These are phyloP conservation scores for Zalaria obscura DNA, from an alignment of 2,329 filamentous ascomycete genomes.

Conservation along the genomic window DNA sequence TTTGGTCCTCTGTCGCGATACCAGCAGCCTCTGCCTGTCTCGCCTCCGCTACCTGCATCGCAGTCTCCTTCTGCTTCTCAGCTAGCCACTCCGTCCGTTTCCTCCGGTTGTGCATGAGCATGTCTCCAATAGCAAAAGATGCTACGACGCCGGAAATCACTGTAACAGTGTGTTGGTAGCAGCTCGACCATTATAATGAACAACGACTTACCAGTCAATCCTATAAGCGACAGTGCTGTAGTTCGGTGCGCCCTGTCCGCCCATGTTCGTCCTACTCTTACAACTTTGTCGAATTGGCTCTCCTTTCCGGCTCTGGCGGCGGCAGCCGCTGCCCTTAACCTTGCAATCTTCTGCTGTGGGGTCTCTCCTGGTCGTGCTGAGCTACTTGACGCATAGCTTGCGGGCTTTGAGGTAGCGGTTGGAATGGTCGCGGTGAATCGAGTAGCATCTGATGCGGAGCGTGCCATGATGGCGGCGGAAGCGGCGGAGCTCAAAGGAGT, in stretches of 20 bases:
- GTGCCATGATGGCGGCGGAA: constrained; percentile 32
- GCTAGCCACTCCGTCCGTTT: constrained; percentile 48
- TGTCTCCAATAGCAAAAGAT: constrained; percentile 49
- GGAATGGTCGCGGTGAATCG: constrained; percentile 59
- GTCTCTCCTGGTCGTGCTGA: constrained; percentile 32
- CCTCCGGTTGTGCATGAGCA: constrained; percentile 53
- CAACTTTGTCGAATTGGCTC: constrained; percentile 38
- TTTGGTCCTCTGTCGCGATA: constrained; percentile 34
- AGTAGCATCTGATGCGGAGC: constrained; percentile 66
- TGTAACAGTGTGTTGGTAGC: constrained; percentile 12
- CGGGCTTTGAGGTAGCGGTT: constrained; percentile 53
- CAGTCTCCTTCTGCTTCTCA: constrained; percentile 32
- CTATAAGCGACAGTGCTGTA: constrained; percentile 46
- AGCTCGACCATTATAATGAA: background rate
- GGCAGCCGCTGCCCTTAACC: constrained; percentile 34
- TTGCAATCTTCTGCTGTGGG: constrained; percentile 38
- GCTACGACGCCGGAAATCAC: constrained; percentile 47
- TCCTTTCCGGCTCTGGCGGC: constrained; percentile 34
- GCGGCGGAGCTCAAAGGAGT: background rate
- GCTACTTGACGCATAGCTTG: constrained; percentile 8
- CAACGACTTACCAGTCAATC: constrained; percentile 39
- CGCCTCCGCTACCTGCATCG: constrained; percentile 28
- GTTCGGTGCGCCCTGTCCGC: constrained; percentile 48
- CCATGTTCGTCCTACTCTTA: constrained; percentile 38
- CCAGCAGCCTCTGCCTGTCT: constrained; percentile 27